A percentile compares a stretch with the other conserved stretches of the same genome.
Evolutionary conservation across 2,329 filamentous ascomycete genomes (phyloP).

Genomic region (Paecilomyces variotii): DNA sequence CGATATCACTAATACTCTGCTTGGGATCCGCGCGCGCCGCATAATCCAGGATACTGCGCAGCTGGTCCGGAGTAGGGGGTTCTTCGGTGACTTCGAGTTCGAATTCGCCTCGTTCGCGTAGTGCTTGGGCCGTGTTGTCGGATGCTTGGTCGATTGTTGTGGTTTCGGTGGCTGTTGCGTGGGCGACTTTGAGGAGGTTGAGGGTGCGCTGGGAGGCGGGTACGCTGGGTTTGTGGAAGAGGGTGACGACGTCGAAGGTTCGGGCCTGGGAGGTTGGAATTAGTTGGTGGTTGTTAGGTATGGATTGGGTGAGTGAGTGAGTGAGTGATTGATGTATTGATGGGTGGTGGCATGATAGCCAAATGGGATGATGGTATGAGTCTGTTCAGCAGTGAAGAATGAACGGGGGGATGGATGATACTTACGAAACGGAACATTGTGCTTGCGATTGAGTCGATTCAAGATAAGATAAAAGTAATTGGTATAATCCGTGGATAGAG

Average conservation of each 20-base stretch:
- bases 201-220: constrained; percentile 66
- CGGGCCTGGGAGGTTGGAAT: constrained; percentile 50
- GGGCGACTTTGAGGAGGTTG: constrained; percentile 71
- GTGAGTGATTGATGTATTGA: not conserved
- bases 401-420: not conserved
- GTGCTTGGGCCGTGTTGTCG: constrained; percentile 54
- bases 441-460: constrained; percentile 3
- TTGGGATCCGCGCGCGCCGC: constrained; percentile 57
- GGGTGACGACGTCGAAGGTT: constrained; percentile 81
- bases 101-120: constrained; percentile 60
- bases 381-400: not conserved
- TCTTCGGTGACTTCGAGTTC: constrained; percentile 78
- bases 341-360: not conserved
- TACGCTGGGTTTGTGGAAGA: constrained; percentile 81
- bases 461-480: not conserved
- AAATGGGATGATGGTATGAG: not conserved
- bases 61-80: constrained; percentile 71
- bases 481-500: not conserved
- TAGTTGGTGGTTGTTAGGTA: not conserved
- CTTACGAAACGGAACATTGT: constrained; percentile 21
- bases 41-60: constrained; percentile 78
- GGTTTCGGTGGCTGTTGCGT: constrained; percentile 57
- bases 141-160: constrained; percentile 69
- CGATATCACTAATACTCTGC: constrained; percentile 59
- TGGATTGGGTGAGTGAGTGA: not conserved